Conservation (phyloP, 2,329 filamentous ascomycete species). For the Neophaeococcomyces mojaviensis region DNA sequence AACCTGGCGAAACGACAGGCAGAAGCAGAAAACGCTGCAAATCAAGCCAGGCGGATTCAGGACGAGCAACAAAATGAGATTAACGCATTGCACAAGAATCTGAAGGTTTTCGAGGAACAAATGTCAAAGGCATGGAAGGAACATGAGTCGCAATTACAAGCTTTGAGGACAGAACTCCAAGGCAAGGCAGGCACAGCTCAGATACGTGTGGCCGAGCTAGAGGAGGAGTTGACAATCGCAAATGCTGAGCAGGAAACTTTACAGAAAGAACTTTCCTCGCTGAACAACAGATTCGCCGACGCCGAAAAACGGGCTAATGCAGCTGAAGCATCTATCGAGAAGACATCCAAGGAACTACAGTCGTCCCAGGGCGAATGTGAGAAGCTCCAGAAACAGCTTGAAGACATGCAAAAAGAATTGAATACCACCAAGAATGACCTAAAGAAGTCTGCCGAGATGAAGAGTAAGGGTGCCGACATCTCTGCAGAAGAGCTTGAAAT, state of each 20-base stretch:
- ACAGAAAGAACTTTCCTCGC: conserved; percentile 14
- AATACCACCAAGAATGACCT: conserved; percentile 28
- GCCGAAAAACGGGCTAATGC: conserved; percentile 33
- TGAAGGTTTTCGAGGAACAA: conserved; percentile 3
- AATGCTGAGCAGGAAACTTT: conserved; percentile 27
- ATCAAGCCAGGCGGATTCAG: conserved; percentile 10
- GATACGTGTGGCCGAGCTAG: conserved; percentile 51
- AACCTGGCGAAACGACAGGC: conserved; percentile 16
- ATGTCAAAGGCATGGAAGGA: neutral
- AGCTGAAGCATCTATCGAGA: conserved; percentile 19
- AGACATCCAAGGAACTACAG: neutral
- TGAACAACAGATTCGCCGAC: conserved; percentile 13
- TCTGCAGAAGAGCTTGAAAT: conserved; percentile 34
- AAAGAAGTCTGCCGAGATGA: conserved; percentile 7
- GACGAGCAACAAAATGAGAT: conserved; percentile 17
- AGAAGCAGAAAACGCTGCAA: conserved; percentile 17
- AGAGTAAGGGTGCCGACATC: neutral
- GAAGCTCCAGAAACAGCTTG: conserved; percentile 18
- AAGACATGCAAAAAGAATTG: conserved; percentile 24
- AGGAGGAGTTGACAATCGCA: conserved; percentile 41
- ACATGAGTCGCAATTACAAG: conserved; percentile 1
- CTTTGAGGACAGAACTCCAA: conserved; percentile 18
- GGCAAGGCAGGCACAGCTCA: conserved; percentile 53
- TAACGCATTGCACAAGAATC: conserved; percentile 6
- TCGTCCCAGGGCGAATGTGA: conserved; percentile 4